Percentiles rank a stretch among this genome's conserved stretches.
Conservation (phyloP, 202 grass and related monocot species). For the Elaeis oleifera region DNA sequence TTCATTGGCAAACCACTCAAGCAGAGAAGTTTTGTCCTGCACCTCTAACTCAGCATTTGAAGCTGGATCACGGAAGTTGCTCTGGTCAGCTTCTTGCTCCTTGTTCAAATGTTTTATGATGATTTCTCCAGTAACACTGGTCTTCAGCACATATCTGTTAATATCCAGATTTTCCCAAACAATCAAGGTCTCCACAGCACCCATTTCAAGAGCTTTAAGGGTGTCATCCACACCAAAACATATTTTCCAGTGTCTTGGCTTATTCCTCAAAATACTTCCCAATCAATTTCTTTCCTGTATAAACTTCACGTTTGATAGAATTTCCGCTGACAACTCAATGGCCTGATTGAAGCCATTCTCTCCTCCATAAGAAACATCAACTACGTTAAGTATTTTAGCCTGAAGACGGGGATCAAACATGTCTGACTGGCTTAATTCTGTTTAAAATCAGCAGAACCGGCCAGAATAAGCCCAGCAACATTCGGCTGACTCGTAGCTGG, state of each 20-base stretch:
- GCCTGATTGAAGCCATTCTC: conserved; percentile 83
- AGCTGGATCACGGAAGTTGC: conserved; percentile 52
- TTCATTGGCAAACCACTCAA: conserved; percentile 87
- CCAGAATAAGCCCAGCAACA: conserved; percentile 71
- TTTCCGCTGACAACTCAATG: conserved; percentile 77
- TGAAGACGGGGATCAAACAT: conserved; percentile 85
- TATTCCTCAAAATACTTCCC: conserved; percentile 92
- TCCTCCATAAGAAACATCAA: conserved; percentile 80
- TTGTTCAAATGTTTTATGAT: conserved; percentile 70
- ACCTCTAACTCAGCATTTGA: conserved; percentile 63
- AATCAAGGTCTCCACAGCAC: conserved; percentile 71
- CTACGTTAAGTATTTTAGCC: conserved; percentile 78
- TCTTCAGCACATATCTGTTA: conserved; percentile 64
- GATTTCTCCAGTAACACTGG: conserved; percentile 41
- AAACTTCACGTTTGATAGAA: conserved; percentile 19
- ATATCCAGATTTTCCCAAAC: conserved; percentile 91
- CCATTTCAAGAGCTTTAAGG: conserved; percentile 78
- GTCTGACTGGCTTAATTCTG: conserved; percentile 78
- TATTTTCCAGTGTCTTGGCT: conserved; percentile 81
- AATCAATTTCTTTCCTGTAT: conserved; percentile 49
- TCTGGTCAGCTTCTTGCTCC: conserved; percentile 68
- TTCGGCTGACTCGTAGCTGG: conserved; percentile 79
- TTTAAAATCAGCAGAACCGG: conserved; percentile 83
- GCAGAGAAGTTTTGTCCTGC: conserved; percentile 63
- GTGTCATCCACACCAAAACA: conserved; percentile 76